These are phyloP conservation scores for Microcyclospora tardicrescens DNA, from an alignment of 2,329 filamentous ascomycete genomes.

Conservation along the genomic window DNA sequence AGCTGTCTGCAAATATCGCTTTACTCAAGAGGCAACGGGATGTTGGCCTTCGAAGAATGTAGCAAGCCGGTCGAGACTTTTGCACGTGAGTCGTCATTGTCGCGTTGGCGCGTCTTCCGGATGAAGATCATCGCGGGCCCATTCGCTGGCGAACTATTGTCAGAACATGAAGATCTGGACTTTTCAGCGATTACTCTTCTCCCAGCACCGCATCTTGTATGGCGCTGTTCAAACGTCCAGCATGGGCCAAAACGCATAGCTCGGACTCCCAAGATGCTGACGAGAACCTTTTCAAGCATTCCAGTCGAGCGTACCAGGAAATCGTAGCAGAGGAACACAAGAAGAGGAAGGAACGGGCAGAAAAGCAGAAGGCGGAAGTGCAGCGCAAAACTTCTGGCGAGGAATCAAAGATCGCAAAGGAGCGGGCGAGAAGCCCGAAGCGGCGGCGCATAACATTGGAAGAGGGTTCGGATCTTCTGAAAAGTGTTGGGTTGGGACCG, in stretches of 20 bases:
- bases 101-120: no score
- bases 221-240: conserved; percentile 20
- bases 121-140: no score
- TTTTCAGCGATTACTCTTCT: no score
- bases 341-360: conserved; percentile 14
- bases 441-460: conserved; percentile 17
- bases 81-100: no score
- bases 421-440: conserved; percentile 9
- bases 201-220: conserved; percentile 5
- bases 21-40: no score
- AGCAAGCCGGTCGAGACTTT: no score
- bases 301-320: conserved; percentile 24
- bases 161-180: no score
- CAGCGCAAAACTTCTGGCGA: conserved; percentile 12
- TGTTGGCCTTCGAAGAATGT: no score
- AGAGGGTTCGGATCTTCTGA: conserved; percentile 13
- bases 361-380: conserved; percentile 20
- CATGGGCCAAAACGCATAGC: conserved; percentile 13
- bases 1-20: no score
- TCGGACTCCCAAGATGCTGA: conserved; percentile 6
- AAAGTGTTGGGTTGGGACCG: conserved; percentile 7
- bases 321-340: conserved; percentile 26
- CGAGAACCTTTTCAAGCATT: conserved; percentile 33
- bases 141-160: no score
- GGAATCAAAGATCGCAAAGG: conserved; percentile 3